Conservation (phyloP, 148 eudicot genomes). For the Arctostaphylos glauca region DNA sequence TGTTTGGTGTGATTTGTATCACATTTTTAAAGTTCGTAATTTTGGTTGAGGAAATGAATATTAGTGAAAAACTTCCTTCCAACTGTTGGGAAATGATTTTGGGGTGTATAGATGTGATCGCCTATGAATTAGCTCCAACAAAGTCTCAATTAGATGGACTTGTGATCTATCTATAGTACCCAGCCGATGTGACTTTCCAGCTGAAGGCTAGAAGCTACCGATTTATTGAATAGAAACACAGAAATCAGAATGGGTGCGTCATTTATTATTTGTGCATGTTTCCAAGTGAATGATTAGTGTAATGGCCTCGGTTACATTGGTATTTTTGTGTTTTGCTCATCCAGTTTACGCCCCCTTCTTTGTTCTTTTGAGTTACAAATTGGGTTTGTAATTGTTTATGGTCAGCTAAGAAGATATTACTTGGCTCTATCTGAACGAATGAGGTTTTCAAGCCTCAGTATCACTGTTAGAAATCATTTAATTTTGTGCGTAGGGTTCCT, state of each 20-base stretch:
- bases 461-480: not conserved
- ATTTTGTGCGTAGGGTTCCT: conserved; percentile 7
- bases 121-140: no score
- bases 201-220: no score
- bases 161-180: no score
- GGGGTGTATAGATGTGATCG: not conserved
- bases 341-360: not conserved
- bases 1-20: not conserved
- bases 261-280: no score
- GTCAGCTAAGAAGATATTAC: not conserved
- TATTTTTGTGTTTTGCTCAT: not conserved
- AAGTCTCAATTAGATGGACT: no score
- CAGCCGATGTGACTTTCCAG: no score
- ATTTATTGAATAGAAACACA: no score
- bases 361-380: not conserved
- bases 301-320: not conserved
- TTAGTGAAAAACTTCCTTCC: not conserved
- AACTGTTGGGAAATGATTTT: not conserved
- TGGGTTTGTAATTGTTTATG: not conserved
- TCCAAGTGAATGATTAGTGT: not conserved
- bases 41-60: not conserved
- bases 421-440: not conserved
- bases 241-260: no score
- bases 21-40: not conserved
- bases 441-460: not conserved